Base-by-base conservation (phyloP, 2,329 filamentous ascomycete genomes). In the Aspergillus persii region DNA sequence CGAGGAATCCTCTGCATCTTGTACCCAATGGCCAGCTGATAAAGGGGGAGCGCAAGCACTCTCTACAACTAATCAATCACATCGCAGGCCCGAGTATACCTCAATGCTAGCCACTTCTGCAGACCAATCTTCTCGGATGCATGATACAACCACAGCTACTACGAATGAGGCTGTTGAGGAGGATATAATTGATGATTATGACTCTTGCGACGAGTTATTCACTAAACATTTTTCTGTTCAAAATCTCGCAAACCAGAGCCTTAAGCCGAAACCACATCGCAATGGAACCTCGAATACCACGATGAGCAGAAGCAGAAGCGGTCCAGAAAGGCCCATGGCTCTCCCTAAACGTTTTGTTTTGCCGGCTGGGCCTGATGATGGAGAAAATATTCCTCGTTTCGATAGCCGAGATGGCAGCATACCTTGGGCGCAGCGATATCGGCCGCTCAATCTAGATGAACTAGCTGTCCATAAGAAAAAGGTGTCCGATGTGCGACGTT, bases 401-500 rank as follows among this genome's bases (percentile, higher is more conserved):
- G 51, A 39, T 44, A 46, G 52, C 46, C 29, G 2, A 63, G 65
- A 63, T 39, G 88, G 92, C 64, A 76, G 81, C 52, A 84, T 89
- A 54, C 92, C 94, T 3, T 98, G 94, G 94, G 90, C 90, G 15
- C 93, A 97, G 66, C 86, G 88, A 66, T 98, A 92, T 74, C 88
- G 85, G 2, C 94, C 94, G 0, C 69, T 74, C 2, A 89, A 84
- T 66, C 74, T 97, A 11, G 87, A 92, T 15, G 94, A 98, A 76
- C 80, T 99, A 50, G 94, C 90, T 0, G 94, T 99, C 18, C 93
- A 99, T 75, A 97, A 96, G 79, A 95, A 86, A 68, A 99, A 99
- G 74, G 90, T 98, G 5, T 78, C 86, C 2, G 93, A 98, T 76
- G 93, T 98, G 50, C 85, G 87, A 59, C 82, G 79, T 59, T 98